Evolutionary conservation across 1,284 basidiomycete species (phyloP).

Genomic region (Fomitopsis betulina): DNA sequence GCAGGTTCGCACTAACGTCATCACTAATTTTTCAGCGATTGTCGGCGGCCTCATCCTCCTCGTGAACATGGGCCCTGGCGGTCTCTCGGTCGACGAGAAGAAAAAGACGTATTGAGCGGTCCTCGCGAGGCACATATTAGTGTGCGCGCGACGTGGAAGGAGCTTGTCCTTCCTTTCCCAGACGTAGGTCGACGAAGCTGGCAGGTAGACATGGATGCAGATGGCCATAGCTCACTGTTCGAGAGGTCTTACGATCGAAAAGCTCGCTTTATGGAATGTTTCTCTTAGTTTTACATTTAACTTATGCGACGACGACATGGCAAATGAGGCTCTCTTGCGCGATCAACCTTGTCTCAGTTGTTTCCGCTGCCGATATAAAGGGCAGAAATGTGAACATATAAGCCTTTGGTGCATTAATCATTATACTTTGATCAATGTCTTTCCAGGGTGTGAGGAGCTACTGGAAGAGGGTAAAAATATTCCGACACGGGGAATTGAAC

Average conservation of each 20-base stretch:
- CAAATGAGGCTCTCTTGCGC: neutral
- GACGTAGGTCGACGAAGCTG: neutral
- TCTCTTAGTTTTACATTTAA: neutral
- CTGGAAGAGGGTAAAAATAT: neutral
- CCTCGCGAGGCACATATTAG: neutral
- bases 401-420: too few relatives aligned
- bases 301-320: neutral
- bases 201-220: neutral
- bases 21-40: slow-evolving; percentile 63
- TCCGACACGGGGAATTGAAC: slow-evolving; percentile 1
- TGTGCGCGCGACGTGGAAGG: neutral
- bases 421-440: too few relatives aligned
- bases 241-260: neutral
- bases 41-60: slow-evolving; percentile 96
- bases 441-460: too few relatives aligned
- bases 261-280: neutral
- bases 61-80: slow-evolving; percentile 98
- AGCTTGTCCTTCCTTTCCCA: neutral
- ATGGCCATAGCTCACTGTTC: neutral
- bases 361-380: too few relatives aligned
- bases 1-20: slow-evolving; percentile 4
- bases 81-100: slow-evolving; percentile 98
- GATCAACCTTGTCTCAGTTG: too few relatives aligned
- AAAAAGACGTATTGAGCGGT: slow-evolving; percentile 80
- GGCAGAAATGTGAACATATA: too few relatives aligned